Percentiles rank a stretch among this genome's conserved stretches.
These are phyloP conservation scores for Acrocalymma vagum DNA, from an alignment of 2,329 filamentous ascomycete genomes.

Conservation along the genomic window DNA sequence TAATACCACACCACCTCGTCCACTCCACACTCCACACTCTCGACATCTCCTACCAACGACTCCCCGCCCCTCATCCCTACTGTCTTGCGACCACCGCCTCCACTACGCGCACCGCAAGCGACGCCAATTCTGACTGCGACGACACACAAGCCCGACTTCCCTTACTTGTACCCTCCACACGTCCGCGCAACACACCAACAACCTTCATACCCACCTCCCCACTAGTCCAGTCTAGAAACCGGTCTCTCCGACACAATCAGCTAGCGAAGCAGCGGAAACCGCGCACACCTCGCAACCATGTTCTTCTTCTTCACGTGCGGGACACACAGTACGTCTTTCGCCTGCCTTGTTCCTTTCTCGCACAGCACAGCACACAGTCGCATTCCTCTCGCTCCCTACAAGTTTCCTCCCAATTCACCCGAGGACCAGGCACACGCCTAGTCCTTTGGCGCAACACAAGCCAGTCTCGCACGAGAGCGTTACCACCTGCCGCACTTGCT, in stretches of 20 bases:
- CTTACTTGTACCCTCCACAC: conserved; percentile 11
- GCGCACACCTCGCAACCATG: conserved; percentile 33
- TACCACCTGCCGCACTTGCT: too few relatives aligned
- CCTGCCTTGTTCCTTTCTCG: neutral
- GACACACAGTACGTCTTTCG: conserved; percentile 53
- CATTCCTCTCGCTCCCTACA: neutral
- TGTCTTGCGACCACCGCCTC: neutral
- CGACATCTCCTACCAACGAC: neutral
- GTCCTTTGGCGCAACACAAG: too few relatives aligned
- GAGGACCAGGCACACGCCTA: too few relatives aligned
- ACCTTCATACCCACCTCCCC: conserved; percentile 1
- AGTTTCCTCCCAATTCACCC: neutral
- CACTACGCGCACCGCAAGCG: conserved; percentile 1
- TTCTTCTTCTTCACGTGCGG: conserved; percentile 62
- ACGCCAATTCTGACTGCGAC: conserved; percentile 12
- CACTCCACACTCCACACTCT: conserved; percentile 2
- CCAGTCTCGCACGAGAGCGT: too few relatives aligned
- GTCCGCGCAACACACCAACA: conserved; percentile 2
- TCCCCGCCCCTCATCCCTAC: neutral
- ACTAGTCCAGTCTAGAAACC: neutral
- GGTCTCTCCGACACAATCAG: neutral
- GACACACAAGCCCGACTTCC: conserved; percentile 11
- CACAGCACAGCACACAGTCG: neutral
- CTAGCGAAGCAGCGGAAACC: conserved; percentile 6
- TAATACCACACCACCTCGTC: conserved; percentile 10